phyloP scores from a whole-genome alignment of 257 asterid species.

The Solanum dulcamara region DNA sequence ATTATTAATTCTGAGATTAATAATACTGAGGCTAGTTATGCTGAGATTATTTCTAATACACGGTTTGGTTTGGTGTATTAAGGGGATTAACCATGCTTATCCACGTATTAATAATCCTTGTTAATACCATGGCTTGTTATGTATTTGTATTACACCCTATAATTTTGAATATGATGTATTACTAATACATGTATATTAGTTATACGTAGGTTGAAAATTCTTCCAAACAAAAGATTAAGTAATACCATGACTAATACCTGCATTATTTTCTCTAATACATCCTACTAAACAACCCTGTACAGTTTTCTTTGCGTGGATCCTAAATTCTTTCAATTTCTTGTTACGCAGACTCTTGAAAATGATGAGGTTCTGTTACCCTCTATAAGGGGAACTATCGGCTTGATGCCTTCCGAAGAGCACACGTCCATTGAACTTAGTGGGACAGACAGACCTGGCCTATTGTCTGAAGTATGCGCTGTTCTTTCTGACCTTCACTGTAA shows the following conservation, averaged over 20 bases:
- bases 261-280: neutral
- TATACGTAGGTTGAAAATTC: neutral
- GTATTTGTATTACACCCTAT: neutral
- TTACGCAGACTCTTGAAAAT: conserved; percentile 51
- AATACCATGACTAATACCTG: neutral
- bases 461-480: conserved; percentile 74
- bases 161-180: neutral
- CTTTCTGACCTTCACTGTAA: conserved; percentile 60
- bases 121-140: neutral
- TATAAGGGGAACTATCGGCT: conserved; percentile 45
- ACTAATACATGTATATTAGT: neutral
- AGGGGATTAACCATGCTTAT: neutral
- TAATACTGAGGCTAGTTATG: neutral
- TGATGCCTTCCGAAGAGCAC: conserved; percentile 57
- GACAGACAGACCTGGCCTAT: conserved; percentile 68
- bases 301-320: neutral
- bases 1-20: neutral
- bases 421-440: conserved; percentile 69
- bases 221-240: neutral
- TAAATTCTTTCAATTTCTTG: neutral
- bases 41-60: neutral
- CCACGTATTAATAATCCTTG: neutral
- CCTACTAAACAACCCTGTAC: neutral
- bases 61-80: neutral
- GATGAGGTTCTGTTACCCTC: conserved; percentile 40